Percentiles rank a stretch among this genome's conserved stretches.
Evolutionary conservation across 257 asterid genomes (phyloP).

Genomic region (Forsythia suspensa): DNA sequence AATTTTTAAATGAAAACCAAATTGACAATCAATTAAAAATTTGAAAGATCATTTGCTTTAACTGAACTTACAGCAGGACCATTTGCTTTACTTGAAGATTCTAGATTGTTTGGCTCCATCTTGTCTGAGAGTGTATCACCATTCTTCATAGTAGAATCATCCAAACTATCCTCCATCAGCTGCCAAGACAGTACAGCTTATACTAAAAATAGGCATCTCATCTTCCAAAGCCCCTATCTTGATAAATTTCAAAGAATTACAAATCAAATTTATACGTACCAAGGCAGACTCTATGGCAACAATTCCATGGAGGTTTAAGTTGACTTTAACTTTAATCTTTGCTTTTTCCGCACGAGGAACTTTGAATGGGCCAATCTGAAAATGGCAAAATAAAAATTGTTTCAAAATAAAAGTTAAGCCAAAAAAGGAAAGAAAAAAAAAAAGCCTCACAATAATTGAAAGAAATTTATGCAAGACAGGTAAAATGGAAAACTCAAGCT

Average conservation of each 20-base stretch:
- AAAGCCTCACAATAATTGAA: background rate
- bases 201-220: slow-evolving; percentile 23
- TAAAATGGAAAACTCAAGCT: slow-evolving; percentile 15
- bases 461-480: slow-evolving; percentile 8
- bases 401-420: background rate
- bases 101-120: slow-evolving; percentile 44
- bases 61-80: slow-evolving; percentile 47
- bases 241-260: slow-evolving; percentile 11
- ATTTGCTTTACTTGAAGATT: slow-evolving; percentile 38
- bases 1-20: slow-evolving; percentile 8
- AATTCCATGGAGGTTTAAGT: slow-evolving; percentile 79
- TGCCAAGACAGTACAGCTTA: slow-evolving; percentile 37
- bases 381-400: background rate
- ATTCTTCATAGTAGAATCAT: slow-evolving; percentile 41
- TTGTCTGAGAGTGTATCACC: slow-evolving; percentile 44
- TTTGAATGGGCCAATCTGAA: slow-evolving; percentile 85
- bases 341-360: slow-evolving; percentile 49
- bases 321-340: slow-evolving; percentile 71
- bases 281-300: slow-evolving; percentile 69
- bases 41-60: background rate
- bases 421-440: background rate
- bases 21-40: slow-evolving; percentile 6
- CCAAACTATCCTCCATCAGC: slow-evolving; percentile 60
- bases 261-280: slow-evolving; percentile 47
- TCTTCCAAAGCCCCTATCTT: slow-evolving; percentile 10